Evolutionary conservation across 1,284 basidiomycete genomes (phyloP), one percentile per base, ranked within the genome.

Genomic region (Irpex sp.): DNA sequence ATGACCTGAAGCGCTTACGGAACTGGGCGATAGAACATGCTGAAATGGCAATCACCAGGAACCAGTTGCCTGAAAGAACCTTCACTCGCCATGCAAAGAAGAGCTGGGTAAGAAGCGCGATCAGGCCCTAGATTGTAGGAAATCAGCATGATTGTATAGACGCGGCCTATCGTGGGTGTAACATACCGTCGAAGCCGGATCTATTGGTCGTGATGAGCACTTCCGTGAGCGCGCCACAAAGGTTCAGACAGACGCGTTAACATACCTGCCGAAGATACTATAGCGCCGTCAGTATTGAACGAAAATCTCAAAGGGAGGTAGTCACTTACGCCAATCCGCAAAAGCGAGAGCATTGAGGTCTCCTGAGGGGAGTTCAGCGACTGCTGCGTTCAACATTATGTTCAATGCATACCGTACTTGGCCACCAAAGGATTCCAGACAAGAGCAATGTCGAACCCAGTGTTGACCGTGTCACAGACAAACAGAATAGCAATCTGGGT

Each of bases 31-130:
- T 19, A 9, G 56, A 58, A 9, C 56, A 37, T 4, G 37, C 19
- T 31, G 39, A 13, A 19, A 58, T 46, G 15, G 39, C 56, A 19
- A n/a, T 31, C 19, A 58, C 56, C 7, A 58, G 56, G 56, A 31
- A 58, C 56, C 56, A 46, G 36, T 31, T 53, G 15, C 21, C 19
- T 5, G 56, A 61, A 13, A 64, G 19, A 46, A 66, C 60, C n/a
- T 58, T 51, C 51, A 65, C 57, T 11, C 63, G 62, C 63, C 63
- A 65, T 35, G 61, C 63, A 47, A 63, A 56, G 51, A 61, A 65
- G 31, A 33, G 37, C 15, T 58, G 51, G n/a, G 64, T 50, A 26
- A 54, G 49, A 31, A 46, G 19, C 31, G 58, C 54, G 13, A 62
- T 64, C 7, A 63, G 26, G n/a, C 55, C 60, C 51, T 62, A n/a